Percentiles rank a stretch among this genome's conserved stretches.
Conservation (phyloP, 441 rosid species). For the Bocquillonia castaneifolia region DNA sequence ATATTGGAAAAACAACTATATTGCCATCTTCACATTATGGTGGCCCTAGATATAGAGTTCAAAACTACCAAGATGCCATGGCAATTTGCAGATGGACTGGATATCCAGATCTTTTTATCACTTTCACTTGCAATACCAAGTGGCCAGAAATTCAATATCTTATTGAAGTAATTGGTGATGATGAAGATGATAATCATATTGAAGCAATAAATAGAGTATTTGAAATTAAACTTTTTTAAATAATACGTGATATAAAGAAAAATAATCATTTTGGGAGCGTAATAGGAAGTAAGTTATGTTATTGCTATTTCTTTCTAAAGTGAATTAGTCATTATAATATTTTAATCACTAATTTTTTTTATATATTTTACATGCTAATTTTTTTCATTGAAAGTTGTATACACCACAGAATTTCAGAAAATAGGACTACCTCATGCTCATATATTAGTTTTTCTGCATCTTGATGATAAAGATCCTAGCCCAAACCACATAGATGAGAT, state of each 20-base stretch:
- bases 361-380: too few species aligned
- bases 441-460: background rate
- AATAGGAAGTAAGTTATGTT: background rate
- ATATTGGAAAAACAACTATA: background rate
- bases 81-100: background rate
- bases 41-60: background rate
- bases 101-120: background rate
- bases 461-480: background rate
- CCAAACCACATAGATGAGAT: background rate
- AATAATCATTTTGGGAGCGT: background rate
- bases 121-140: constrained; percentile 1
- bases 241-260: background rate
- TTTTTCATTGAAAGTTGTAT: background rate
- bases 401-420: background rate
- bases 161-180: too few species aligned
- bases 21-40: background rate
- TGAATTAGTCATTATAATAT: background rate
- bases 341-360: too few species aligned
- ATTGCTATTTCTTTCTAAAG: background rate
- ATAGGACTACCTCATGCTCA: constrained; percentile 1
- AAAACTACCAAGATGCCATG: constrained; percentile 8
- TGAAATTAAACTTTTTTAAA: background rate
- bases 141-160: background rate
- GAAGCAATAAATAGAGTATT: background rate
- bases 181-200: background rate